phyloP scores from a whole-genome alignment of 2,329 filamentous ascomycete species.

The Volutella citrinella region DNA sequence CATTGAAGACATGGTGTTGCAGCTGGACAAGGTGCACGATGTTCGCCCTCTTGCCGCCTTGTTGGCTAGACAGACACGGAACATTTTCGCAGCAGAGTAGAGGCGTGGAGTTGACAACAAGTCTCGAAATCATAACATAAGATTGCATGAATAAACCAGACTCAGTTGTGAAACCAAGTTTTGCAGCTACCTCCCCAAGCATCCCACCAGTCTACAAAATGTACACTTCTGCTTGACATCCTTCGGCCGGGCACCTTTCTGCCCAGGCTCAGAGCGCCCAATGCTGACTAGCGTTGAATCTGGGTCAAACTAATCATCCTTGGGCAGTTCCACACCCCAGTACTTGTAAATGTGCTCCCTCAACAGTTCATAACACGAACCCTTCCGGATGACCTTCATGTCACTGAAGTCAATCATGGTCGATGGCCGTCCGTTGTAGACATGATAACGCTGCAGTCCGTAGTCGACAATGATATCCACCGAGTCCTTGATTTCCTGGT shows the following conservation, averaged over 20 bases:
- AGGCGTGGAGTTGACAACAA: no score
- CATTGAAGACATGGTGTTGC: slow-evolving; percentile 1
- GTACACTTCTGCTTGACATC: no score
- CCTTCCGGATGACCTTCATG: not conserved
- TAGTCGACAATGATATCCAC: no score
- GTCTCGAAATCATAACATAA: no score
- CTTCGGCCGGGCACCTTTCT: no score
- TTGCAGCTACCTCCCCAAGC: no score
- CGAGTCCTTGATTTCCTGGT: not conserved
- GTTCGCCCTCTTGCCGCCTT: not conserved
- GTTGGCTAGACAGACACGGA: not conserved
- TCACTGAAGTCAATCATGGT: not conserved
- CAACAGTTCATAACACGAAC: not conserved
- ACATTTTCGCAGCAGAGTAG: not conserved
- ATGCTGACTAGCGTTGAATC: no score
- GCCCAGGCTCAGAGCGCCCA: no score
- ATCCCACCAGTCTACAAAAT: no score
- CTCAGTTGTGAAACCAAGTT: no score
- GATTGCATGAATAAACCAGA: no score
- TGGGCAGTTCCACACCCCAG: not conserved
- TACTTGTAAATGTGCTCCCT: not conserved
- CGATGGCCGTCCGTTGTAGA: not conserved
- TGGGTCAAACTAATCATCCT: not conserved
- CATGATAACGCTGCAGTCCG: not conserved
- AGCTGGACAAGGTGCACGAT: slow-evolving; percentile 3